A percentile compares a stretch with the other conserved stretches of the same genome.
Evolutionary conservation across 306 rosid species (phyloP).

Genomic region (Prinsepia uniflora): DNA sequence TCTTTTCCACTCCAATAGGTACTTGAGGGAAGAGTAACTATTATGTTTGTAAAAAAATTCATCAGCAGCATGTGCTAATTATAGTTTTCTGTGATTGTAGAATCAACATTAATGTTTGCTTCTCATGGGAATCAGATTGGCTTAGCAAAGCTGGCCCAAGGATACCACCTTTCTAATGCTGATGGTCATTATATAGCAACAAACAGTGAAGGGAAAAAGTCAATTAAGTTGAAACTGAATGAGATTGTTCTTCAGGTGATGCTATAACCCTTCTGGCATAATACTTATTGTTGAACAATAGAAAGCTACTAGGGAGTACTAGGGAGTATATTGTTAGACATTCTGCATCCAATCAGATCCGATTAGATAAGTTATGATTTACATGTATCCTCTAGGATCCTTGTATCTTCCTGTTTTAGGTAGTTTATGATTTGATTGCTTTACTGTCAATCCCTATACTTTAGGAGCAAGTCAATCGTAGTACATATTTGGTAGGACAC

Average conservation of each 20-base stretch:
- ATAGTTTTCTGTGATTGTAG: constrained; percentile 45
- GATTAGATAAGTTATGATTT: no score
- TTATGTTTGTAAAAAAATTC: constrained; percentile 6
- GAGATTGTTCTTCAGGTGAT: constrained; percentile 96
- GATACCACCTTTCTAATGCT: constrained; percentile 62
- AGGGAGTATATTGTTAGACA: no score
- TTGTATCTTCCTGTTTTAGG: no score
- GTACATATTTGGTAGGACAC: no score
- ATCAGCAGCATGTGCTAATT: constrained; percentile 31
- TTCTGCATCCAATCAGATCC: no score
- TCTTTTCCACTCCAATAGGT: constrained; percentile 96
- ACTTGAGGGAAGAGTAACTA: constrained; percentile 25
- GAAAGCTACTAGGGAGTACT: neutral
- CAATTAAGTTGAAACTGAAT: constrained; percentile 73
- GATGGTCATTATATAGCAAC: constrained; percentile 73
- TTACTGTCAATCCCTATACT: no score
- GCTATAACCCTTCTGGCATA: constrained; percentile 7
- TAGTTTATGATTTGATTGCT: no score
- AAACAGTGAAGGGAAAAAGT: constrained; percentile 71
- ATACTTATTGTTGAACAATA: neutral
- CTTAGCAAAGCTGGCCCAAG: constrained; percentile 81
- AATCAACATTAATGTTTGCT: constrained; percentile 85
- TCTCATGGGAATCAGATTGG: constrained; percentile 89
- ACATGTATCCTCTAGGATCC: no score
- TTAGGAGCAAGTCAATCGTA: no score